Evolutionary conservation across 2,329 filamentous ascomycete genomes (phyloP).

Genomic region (Curvularia sp.): DNA sequence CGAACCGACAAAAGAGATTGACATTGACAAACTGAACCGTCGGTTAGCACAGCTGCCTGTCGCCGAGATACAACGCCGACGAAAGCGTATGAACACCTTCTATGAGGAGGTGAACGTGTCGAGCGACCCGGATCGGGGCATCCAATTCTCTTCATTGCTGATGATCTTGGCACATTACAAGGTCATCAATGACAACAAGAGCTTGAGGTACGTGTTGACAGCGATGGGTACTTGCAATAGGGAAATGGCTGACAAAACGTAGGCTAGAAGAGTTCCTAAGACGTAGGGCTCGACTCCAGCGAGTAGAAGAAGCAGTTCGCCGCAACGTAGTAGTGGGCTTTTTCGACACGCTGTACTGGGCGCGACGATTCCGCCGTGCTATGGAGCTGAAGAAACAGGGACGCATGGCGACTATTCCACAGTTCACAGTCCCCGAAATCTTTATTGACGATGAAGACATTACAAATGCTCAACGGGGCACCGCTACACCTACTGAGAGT

Average conservation of each 20-base stretch:
- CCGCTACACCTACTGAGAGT: slow-evolving; percentile 36
- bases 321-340: slow-evolving; percentile 91
- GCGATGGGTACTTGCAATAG: neutral
- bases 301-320: slow-evolving; percentile 92
- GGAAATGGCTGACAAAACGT: slow-evolving; percentile 22
- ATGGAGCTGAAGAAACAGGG: slow-evolving; percentile 73
- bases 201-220: slow-evolving; percentile 67
- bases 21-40: slow-evolving; percentile 76
- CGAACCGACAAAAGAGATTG: slow-evolving; percentile 59
- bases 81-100: slow-evolving; percentile 88
- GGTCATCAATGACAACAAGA: slow-evolving; percentile 97
- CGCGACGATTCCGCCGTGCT: slow-evolving; percentile 78
- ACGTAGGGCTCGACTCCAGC: slow-evolving; percentile 85
- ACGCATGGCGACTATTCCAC: slow-evolving; percentile 78
- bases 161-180: slow-evolving; percentile 99
- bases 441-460: slow-evolving; percentile 80
- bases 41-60: slow-evolving; percentile 78
- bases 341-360: slow-evolving; percentile 93
- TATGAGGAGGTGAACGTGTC: slow-evolving; percentile 96
- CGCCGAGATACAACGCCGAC: slow-evolving; percentile 73
- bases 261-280: slow-evolving; percentile 94
- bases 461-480: slow-evolving; percentile 49
- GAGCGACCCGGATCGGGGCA: slow-evolving; percentile 85
- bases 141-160: slow-evolving; percentile 88
- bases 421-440: slow-evolving; percentile 87